Evolutionary conservation across 345 rosid genomes (phyloP), one percentile per base, ranked within the genome.

Genomic region (Lepidium aucheri): DNA sequence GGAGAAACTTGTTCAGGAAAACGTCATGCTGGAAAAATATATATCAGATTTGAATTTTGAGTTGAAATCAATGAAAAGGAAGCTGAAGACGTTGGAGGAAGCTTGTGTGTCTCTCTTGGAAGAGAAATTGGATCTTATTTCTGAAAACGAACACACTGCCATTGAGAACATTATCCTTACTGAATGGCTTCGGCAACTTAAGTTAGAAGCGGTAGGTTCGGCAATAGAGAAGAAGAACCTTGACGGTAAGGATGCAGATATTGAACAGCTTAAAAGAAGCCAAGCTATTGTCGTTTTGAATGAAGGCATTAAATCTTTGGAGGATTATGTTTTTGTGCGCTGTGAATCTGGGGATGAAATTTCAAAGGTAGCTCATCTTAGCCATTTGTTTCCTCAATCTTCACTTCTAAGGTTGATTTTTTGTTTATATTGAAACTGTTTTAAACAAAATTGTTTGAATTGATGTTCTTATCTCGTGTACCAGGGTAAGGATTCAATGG

Each of bases 1-100:
- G 97, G 87, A 93, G 72, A 82, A 70, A 38, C 91, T 93, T 55
- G 65, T 76, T 53, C 85, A 86, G 84, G 84, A 85, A 74, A 90
- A 88, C 79, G 70, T 74, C 62, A 64, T 85, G 68, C 63, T 90
- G 58, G 97, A 90, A 80, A 84, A 84, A 60, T 94, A 95, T 45
- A 76, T 94, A 44, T 81, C 89, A 28, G 88, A 81, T 76, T 78
- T 94, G 84, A 86, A 85, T 51, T 76, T 74, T 24, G 96, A 90
- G 81, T 72, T 94, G 65, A 86, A 82, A 76, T 83, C 83, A 60
- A 78, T 79, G 63, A 78, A 86, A 65, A 82, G 71, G 65, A 90
- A 77, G 81, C 79, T 88, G 69, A 82, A 74, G 44, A 65, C 55
- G 17, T 70, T 90, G 72, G 94, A 86, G 80, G 84, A 81, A 72